Base-by-base conservation (phyloP, 2,329 filamentous ascomycete genomes). In the Penicillium expansum region DNA sequence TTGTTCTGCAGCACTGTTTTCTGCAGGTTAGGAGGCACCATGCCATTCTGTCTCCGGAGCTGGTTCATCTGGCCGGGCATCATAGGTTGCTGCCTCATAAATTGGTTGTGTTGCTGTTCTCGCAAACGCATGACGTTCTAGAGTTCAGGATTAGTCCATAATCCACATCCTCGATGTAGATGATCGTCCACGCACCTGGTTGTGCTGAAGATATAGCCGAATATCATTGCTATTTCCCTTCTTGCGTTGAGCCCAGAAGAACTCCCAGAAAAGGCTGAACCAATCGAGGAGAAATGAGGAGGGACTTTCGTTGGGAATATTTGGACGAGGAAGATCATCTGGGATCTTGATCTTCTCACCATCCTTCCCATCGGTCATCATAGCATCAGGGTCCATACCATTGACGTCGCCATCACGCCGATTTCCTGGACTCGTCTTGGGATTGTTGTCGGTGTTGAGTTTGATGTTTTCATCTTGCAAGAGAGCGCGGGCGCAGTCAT, bases 231-330 rank as follows among this genome's bases (percentile, higher is more conserved):
- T 86, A 55, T 82, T 82, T 53, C 83, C 84, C 73, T 86, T 87
- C 68, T 82, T 84, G 69, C 91, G 89, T 71, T 93, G 90, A 55
- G 91, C 91, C 70, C 86, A 86, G 76, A 90, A 95, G 66, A 97
- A 91, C 69, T 99, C 94, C 92, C 92, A 97, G 75, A 99, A 99
- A 51, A 97, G 83, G 70, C 88, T 91, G 80, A 95, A 99, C 94
- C 94, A 99, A 69, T 97, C 94, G 66, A 91, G 89, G n/a, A 99
- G 81, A 69, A 99, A 97, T 27, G 90, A 91, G 0, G 71, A 60
- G 88, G 89, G 53, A 83, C 83, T 59, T 58, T 76, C 79, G 61
- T 86, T 86, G 13, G 91, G 87, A 7, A 84, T 67, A 53, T 67
- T 73, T 16, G 77, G 76, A 24, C 76, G 82, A 5, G 93, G 93